phyloP scores from a whole-genome alignment of 805 yeast genomes.

The Barnettozyma californica region DNA sequence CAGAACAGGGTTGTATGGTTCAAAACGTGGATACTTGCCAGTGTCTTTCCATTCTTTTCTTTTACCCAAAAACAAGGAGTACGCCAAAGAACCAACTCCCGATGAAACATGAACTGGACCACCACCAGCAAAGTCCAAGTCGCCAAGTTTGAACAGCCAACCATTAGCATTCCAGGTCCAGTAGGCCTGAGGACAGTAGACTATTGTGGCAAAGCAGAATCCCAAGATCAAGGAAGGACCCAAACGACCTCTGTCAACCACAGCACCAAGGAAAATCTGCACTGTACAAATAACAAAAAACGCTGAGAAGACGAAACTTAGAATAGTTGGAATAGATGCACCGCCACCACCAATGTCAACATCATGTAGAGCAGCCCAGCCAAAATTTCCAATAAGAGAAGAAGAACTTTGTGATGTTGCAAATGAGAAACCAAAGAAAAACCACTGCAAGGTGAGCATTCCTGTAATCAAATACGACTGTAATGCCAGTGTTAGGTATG shows the following conservation, averaged over 20 bases:
- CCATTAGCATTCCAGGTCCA: constrained; percentile 96
- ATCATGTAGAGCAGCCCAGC: constrained; percentile 71
- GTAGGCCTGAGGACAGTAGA: constrained; percentile 87
- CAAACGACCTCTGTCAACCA: constrained; percentile 89
- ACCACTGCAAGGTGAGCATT: constrained; percentile 83
- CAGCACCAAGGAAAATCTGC: constrained; percentile 86
- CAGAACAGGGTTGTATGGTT: constrained; percentile 90
- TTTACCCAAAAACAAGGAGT: constrained; percentile 71
- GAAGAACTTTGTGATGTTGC: constrained; percentile 71
- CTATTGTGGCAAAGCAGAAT: constrained; percentile 86
- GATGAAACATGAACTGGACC: constrained; percentile 94
- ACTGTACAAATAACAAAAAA: constrained; percentile 86
- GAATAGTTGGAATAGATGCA: constrained; percentile 43
- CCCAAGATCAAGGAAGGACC: constrained; percentile 75
- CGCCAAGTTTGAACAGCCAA: constrained; percentile 90
- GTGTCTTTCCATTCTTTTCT: constrained; percentile 44
- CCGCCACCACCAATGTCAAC: constrained; percentile 35
- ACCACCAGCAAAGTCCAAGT: constrained; percentile 96
- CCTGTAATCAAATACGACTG: constrained; percentile 64
- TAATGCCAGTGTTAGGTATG: constrained; percentile 75
- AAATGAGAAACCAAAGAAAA: constrained; percentile 91
- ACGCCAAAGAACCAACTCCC: constrained; percentile 87
- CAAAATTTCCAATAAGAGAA: constrained; percentile 76
- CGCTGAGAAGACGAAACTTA: constrained; percentile 74
- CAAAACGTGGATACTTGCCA: constrained; percentile 52